phyloP scores from a whole-genome alignment of 306 rosid genomes.

The Cicer chorassanicum region DNA sequence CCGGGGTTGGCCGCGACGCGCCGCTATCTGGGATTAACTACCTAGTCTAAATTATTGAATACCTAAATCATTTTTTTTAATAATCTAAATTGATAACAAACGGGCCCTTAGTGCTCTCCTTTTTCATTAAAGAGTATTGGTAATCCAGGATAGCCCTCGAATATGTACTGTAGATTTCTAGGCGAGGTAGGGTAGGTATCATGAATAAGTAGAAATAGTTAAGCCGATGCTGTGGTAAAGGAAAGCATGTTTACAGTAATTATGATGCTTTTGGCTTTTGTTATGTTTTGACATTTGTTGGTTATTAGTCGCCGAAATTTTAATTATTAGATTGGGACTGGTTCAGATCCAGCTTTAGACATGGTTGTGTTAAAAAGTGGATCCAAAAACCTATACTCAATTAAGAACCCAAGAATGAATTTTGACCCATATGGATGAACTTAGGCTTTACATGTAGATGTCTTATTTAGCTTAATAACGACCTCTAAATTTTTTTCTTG shows the following conservation, averaged over 20 bases:
- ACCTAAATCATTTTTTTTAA: too few relatives aligned
- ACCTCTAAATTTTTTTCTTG: neutral
- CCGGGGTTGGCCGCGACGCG: too few relatives aligned
- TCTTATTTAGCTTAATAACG: constrained; percentile 8
- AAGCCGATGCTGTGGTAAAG: constrained; percentile 24
- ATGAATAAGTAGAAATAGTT: constrained; percentile 20
- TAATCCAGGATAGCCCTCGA: constrained; percentile 15
- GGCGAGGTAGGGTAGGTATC: constrained; percentile 1
- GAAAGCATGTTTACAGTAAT: constrained; percentile 22
- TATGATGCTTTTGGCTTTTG: constrained; percentile 33
- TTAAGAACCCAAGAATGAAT: constrained; percentile 22
- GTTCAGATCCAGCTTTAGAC: constrained; percentile 22
- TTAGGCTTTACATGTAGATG: constrained; percentile 10
- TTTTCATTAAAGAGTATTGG: constrained; percentile 18
- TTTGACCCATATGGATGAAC: constrained; percentile 1
- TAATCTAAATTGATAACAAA: too few relatives aligned
- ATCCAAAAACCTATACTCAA: neutral
- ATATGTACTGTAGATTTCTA: constrained; percentile 29
- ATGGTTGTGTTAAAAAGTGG: neutral
- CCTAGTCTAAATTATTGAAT: too few relatives aligned
- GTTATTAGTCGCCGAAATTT: neutral
- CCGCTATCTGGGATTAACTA: too few relatives aligned
- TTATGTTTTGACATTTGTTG: constrained; percentile 13
- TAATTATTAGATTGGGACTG: constrained; percentile 24
- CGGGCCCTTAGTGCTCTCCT: neutral